These are phyloP conservation scores for Paramicrosporidium saccamoebae DNA, from an alignment of 371 early-diverging fungal genomes.

Conservation along the genomic window DNA sequence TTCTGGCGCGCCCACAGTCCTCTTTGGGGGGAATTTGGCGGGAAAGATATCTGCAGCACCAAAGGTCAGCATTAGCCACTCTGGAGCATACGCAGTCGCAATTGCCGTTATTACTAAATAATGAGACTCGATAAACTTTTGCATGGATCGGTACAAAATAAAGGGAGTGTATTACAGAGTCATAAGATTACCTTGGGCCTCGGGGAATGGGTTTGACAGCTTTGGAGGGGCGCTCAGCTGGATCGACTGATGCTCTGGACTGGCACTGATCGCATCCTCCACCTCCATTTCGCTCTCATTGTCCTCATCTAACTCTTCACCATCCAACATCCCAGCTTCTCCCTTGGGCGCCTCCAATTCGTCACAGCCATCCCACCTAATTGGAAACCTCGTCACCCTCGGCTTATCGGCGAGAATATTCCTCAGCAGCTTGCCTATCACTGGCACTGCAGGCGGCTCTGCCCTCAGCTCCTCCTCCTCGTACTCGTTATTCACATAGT, in stretches of 20 bases:
- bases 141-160: no score
- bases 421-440: constrained; percentile 30
- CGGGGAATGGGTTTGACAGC: no score
- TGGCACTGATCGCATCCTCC: no score
- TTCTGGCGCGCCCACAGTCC: constrained; percentile 56
- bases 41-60: constrained; percentile 28
- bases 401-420: constrained; percentile 74
- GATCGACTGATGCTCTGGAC: no score
- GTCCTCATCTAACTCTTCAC: no score
- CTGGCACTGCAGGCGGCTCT: constrained; percentile 17
- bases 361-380: constrained; percentile 25
- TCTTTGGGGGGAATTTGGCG: constrained; percentile 52
- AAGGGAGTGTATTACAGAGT: no score
- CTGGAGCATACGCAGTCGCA: constrained; percentile 66
- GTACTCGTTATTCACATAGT: constrained; percentile 80
- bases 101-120: constrained; percentile 21
- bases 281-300: no score
- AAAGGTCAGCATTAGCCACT: constrained; percentile 58
- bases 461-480: constrained; percentile 24
- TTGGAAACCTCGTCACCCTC: constrained; percentile 49
- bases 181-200: no score
- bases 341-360: no score
- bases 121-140: no score
- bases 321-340: no score
- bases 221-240: no score